A percentile compares a stretch with the other conserved stretches of the same genome.
phyloP scores from a whole-genome alignment of 1,139 yeast genomes.

The Yamadazyma friedrichii region DNA sequence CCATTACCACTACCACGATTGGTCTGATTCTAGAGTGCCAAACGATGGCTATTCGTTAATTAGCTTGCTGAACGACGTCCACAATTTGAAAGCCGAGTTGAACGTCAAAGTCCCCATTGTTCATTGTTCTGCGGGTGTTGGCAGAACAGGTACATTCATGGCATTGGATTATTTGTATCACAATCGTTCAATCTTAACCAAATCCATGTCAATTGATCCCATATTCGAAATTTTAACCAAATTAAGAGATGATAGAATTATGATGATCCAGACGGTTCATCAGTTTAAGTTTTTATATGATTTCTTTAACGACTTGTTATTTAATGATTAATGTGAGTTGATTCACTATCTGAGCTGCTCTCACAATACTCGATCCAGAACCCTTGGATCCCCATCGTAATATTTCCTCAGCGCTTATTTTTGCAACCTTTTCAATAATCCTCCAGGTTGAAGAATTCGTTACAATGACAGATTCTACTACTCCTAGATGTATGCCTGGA shows the following conservation, averaged over 20 bases:
- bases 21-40: slow-evolving; percentile 60
- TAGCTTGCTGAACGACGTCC: slow-evolving; percentile 26
- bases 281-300: slow-evolving; percentile 55
- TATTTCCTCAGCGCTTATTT: slow-evolving; percentile 5
- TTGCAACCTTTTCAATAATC: slow-evolving; percentile 7
- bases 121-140: slow-evolving; percentile 87
- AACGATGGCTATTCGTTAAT: slow-evolving; percentile 39
- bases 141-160: slow-evolving; percentile 78
- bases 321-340: neutral
- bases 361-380: too few relatives aligned
- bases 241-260: slow-evolving; percentile 55
- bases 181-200: slow-evolving; percentile 17
- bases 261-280: slow-evolving; percentile 65
- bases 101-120: slow-evolving; percentile 40
- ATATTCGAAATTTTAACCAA: slow-evolving; percentile 35
- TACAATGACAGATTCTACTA: neutral
- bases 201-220: slow-evolving; percentile 21
- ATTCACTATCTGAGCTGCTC: too few relatives aligned
- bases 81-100: slow-evolving; percentile 10
- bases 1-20: slow-evolving; percentile 53
- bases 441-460: neutral
- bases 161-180: slow-evolving; percentile 59
- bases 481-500: neutral
- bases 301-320: slow-evolving; percentile 3
- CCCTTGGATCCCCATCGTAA: too few relatives aligned